phyloP scores from a whole-genome alignment of 768 basidiomycete genomes.

The Phanerodontia chrysosporium region DNA sequence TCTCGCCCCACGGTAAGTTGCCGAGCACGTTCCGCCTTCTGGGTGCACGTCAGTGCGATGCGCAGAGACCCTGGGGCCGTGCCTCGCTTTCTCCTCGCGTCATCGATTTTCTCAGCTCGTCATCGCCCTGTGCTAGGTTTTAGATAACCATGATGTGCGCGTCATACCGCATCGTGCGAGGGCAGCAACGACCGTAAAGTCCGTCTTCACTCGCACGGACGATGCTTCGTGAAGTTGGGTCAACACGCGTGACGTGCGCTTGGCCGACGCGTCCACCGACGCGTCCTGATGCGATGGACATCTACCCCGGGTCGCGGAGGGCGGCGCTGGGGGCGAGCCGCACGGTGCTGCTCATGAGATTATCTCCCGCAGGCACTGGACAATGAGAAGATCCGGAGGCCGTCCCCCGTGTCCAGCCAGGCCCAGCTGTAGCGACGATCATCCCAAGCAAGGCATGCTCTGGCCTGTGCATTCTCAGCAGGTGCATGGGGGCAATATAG shows the following conservation, averaged over 20 bases:
- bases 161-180: background rate
- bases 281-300: background rate
- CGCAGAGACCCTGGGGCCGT: background rate
- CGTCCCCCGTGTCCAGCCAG: background rate
- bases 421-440: background rate
- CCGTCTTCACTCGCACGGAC: background rate
- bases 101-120: background rate
- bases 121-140: background rate
- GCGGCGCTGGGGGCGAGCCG: background rate
- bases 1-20: constrained; percentile 1
- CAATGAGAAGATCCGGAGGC: constrained; percentile 1
- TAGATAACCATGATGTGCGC: background rate
- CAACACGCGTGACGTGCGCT: background rate
- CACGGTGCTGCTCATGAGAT: constrained; percentile 3
- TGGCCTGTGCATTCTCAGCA: background rate
- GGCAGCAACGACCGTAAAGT: background rate
- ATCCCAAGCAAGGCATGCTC: background rate
- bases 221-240: background rate
- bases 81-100: constrained; percentile 1
- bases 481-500: background rate
- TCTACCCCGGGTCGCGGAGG: background rate
- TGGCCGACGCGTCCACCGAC: background rate
- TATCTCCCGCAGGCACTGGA: background rate
- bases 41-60: background rate
- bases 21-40: background rate